Base-by-base conservation (phyloP, 2,329 filamentous ascomycete genomes). In the Purpureocillium lavendulum region DNA sequence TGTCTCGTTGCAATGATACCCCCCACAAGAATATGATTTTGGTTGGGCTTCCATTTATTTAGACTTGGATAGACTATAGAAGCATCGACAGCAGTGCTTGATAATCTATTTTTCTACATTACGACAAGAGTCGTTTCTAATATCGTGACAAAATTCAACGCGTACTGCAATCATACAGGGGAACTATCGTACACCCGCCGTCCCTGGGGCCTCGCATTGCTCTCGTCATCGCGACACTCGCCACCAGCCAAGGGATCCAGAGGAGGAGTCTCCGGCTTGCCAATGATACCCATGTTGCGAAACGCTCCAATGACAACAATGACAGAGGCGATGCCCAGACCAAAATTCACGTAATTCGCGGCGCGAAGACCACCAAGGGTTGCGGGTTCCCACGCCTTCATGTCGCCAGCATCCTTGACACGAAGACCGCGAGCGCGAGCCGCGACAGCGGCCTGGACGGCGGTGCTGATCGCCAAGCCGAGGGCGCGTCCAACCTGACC, bases 401-500 rank as follows among this genome's bases (percentile, higher is more conserved):
- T 57, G 0, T 61, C 44, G 0, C 71, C 72, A 0, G 61, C 67
- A 3, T 66, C 39, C 43, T 71, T 53, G 0, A 77, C 63, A 1
- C 55, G 35, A 0, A 70, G 61, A 3, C 62, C 62, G 21, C 70
- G 61, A 17, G 64, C 61, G 3, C 62, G 55, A 0, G 73, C 73
- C 60, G 79, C 73, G 16, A 82, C 71, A 0, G 75, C 71, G 0
- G 77, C 77, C 53, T 85, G 80, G 2, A 83, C 62, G 0, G 78
- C 77, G 0, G 80, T 83, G 3, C 71, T 74, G 26, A 85, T 65
- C 1, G 80, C 81, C 1, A 85, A 62, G 2, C 77, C 73, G n/a
- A 85, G 70, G 1, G 80, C 73, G 7, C 81, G 66, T 0, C 81
- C 81, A 26, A 84, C 64, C 50, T 83, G 79, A 0, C 75, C 76